phyloP scores from a whole-genome alignment of 306 rosid genomes.

The Pterocarpus santalinus region DNA sequence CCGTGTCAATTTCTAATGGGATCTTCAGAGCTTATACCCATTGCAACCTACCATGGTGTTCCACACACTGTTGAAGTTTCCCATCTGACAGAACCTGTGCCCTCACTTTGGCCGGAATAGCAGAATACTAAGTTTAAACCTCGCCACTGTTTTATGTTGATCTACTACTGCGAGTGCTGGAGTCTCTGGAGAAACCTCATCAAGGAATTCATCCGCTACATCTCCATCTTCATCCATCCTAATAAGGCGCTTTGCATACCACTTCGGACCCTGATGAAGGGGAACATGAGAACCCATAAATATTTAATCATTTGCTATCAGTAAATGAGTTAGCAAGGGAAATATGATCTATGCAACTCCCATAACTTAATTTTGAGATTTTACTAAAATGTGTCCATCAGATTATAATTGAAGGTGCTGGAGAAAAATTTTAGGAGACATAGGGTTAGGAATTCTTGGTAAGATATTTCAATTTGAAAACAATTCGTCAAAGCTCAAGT shows the following conservation, averaged over 20 bases:
- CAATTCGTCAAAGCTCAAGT: too few species aligned
- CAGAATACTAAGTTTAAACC: slow-evolving; percentile 61
- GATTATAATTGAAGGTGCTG: too few species aligned
- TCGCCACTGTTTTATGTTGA: slow-evolving; percentile 52
- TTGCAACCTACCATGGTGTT: slow-evolving; percentile 71
- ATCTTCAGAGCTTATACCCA: slow-evolving; percentile 53
- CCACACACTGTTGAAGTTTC: slow-evolving; percentile 67
- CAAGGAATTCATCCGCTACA: slow-evolving; percentile 82
- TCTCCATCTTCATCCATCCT: slow-evolving; percentile 94
- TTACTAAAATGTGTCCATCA: too few species aligned
- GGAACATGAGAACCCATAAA: slow-evolving; percentile 39
- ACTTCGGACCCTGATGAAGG: slow-evolving; percentile 76
- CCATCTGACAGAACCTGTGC: slow-evolving; percentile 70
- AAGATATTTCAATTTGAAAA: too few species aligned
- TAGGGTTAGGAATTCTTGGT: too few species aligned
- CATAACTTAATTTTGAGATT: too few species aligned
- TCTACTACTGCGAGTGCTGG: slow-evolving; percentile 38
- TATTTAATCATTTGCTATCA: background rate
- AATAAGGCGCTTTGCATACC: slow-evolving; percentile 75
- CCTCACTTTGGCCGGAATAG: slow-evolving; percentile 71
- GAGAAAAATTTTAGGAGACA: too few species aligned
- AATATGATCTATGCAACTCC: too few species aligned
- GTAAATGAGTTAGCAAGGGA: too few species aligned
- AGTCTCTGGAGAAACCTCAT: slow-evolving; percentile 63
- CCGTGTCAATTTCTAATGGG: slow-evolving; percentile 25